Evolutionary conservation across 306 rosid species (phyloP), one percentile per base, ranked within the genome.

Genomic region (Vigna nakashimae): DNA sequence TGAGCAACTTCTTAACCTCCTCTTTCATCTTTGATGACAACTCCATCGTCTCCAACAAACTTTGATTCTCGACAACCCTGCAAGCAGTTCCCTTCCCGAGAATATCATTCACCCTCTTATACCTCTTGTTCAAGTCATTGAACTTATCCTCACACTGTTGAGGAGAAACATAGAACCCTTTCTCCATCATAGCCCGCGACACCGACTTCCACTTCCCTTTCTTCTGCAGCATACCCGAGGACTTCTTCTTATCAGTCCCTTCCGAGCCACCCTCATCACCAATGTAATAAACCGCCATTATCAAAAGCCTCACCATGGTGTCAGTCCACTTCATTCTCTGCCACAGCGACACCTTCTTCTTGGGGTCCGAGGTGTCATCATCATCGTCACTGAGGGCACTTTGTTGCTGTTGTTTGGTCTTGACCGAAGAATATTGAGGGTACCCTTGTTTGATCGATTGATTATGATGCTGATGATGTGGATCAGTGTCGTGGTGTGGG

Each of bases 251-350:
- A 73, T 92, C 97, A 17, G 46, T 50, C 49, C 69, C 86, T 42
- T 94, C 98, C 1, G 91, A 53, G 18, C 84, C 91, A 36, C 74
- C 90, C 32, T 95, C 99, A 46, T 95, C 99, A 1, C 98, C 99
- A 18, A 95, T 91, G 85, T 88, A 95, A 65, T 78, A 91, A 73
- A 95, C 98, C 38, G 99, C 98, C 91, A 89, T 95, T 9, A 95
- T 91, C 46, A 95, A 82, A 9, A 91, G 86, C 90, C 86, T 83
- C 0, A 95, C 96, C 99, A 95, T 95, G 15, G 86, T 85, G 18
- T 89, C 94, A 0, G 98, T 95, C 99, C 99, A 95, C 83, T 91
- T 95, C 98, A 95, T 95, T 80, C 99, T 89, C 80, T 95, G 99
- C 99, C 99, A 95, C 0, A 92, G 98, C 6, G 98, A 89, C 1